Evolutionary conservation across 257 asterid species (phyloP).

Genomic region (Jaltomata sinuosa): DNA sequence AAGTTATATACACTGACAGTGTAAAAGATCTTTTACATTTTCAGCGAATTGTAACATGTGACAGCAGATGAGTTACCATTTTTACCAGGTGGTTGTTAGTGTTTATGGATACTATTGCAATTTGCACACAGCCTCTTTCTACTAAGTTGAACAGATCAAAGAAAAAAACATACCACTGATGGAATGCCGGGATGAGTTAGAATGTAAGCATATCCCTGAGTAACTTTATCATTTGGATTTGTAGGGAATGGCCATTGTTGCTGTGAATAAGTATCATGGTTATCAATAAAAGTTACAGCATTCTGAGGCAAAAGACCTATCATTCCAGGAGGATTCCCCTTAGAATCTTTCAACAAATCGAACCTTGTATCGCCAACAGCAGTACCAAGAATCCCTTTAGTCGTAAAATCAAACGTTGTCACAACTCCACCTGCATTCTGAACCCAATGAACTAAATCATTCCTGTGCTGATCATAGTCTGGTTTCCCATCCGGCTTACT

Average conservation of each 20-base stretch:
- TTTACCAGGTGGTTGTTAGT: neutral
- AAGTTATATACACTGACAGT: neutral
- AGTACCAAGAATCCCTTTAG: constrained; percentile 62
- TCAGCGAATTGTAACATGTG: neutral
- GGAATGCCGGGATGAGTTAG: constrained; percentile 84
- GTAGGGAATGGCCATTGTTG: constrained; percentile 60
- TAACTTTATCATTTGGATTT: constrained; percentile 23
- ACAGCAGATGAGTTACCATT: neutral
- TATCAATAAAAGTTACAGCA: constrained; percentile 72
- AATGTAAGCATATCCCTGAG: constrained; percentile 69
- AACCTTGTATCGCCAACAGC: constrained; percentile 55
- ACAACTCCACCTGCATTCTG: constrained; percentile 36
- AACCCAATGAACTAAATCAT: constrained; percentile 45
- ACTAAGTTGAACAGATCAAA: neutral
- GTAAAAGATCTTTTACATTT: too few species aligned
- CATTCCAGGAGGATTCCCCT: constrained; percentile 63
- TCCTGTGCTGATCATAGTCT: constrained; percentile 49
- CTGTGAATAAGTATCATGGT: constrained; percentile 78
- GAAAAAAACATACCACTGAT: constrained; percentile 20
- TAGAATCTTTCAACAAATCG: constrained; percentile 56
- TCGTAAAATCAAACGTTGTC: constrained; percentile 69
- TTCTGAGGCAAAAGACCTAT: constrained; percentile 54
- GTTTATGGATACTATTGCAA: too few species aligned
- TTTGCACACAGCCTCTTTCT: too few species aligned
- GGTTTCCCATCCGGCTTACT: constrained; percentile 31